Conservation (phyloP, 2,329 filamentous ascomycete species). For the Phyllosticta citriasiana region DNA sequence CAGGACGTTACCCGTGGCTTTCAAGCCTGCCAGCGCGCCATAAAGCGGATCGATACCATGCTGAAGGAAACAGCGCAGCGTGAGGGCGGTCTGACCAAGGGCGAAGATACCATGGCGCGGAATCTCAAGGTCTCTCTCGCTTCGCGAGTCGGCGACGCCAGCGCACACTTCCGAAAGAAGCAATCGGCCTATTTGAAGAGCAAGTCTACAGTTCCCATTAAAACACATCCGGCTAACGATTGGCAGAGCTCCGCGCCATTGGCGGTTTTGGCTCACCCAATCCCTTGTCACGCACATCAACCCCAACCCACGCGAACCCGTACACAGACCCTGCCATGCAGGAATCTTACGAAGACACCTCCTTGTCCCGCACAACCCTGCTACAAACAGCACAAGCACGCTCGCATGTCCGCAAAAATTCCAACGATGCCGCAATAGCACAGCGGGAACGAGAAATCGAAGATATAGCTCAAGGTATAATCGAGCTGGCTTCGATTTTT, state of each 20-base stretch:
- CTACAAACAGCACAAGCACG: slow-evolving; percentile 60
- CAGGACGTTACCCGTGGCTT: slow-evolving; percentile 84
- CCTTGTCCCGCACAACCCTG: slow-evolving; percentile 80
- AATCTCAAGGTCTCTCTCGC: slow-evolving; percentile 93
- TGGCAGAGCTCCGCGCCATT: slow-evolving; percentile 33
- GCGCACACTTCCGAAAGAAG: slow-evolving; percentile 89
- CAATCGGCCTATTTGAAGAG: slow-evolving; percentile 94
- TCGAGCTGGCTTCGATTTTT: slow-evolving; percentile 93
- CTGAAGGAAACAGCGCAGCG: slow-evolving; percentile 64
- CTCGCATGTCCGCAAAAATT: slow-evolving; percentile 44
- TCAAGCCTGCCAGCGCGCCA: slow-evolving; percentile 79
- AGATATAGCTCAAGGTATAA: slow-evolving; percentile 95
- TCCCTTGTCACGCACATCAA: slow-evolving; percentile 34
- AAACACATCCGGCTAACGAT: slow-evolving; percentile 12
- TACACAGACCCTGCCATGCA: slow-evolving; percentile 74
- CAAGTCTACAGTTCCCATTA: slow-evolving; percentile 33
- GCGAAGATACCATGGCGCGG: slow-evolving; percentile 89
- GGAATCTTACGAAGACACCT: slow-evolving; percentile 88
- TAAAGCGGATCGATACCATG: slow-evolving; percentile 80
- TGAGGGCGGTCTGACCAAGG: slow-evolving; percentile 60
- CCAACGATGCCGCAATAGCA: slow-evolving; percentile 71
- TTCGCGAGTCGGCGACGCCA: slow-evolving; percentile 79
- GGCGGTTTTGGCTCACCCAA: slow-evolving; percentile 40
- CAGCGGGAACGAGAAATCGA: slow-evolving; percentile 96
- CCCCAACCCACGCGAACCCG: slow-evolving; percentile 45